Percentiles rank a stretch among this genome's conserved stretches.
Conservation (phyloP, 2,329 filamentous ascomycete genomes). For the Penicillium sp. region DNA sequence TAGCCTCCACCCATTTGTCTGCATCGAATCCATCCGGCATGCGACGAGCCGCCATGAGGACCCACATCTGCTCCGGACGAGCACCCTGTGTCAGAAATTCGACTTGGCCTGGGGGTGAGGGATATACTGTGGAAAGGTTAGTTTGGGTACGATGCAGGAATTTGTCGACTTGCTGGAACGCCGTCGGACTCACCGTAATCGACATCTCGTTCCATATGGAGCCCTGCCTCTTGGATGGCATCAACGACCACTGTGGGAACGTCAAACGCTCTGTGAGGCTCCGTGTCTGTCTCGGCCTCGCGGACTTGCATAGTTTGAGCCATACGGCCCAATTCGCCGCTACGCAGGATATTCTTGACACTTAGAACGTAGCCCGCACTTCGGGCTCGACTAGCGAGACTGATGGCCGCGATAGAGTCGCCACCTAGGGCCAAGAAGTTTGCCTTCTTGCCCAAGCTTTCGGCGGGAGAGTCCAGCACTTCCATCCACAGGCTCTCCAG, state of each 20-base stretch:
- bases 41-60: conserved; percentile 3
- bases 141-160: background rate
- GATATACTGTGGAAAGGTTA: background rate
- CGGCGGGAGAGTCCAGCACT: conserved; percentile 7
- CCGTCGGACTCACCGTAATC: conserved; percentile 1
- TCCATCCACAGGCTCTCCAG: conserved; percentile 14
- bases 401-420: conserved; percentile 24
- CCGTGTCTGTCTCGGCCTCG: background rate
- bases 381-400: conserved; percentile 17
- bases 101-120: conserved; percentile 3
- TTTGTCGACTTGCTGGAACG: background rate
- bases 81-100: conserved; percentile 6
- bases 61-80: conserved; percentile 3
- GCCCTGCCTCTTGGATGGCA: background rate
- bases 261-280: background rate
- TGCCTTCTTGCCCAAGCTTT: conserved; percentile 5
- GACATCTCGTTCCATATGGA: conserved; percentile 2
- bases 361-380: conserved; percentile 13
- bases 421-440: conserved; percentile 12
- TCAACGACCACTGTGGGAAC: background rate
- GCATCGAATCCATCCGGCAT: conserved; percentile 12
- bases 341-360: conserved; percentile 11
- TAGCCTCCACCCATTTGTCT: conserved; percentile 20
- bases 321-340: conserved; percentile 13
- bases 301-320: conserved; percentile 1